Evolutionary conservation across 2,329 filamentous ascomycete genomes (phyloP).

Genomic region (Apiospora phragmitis): DNA sequence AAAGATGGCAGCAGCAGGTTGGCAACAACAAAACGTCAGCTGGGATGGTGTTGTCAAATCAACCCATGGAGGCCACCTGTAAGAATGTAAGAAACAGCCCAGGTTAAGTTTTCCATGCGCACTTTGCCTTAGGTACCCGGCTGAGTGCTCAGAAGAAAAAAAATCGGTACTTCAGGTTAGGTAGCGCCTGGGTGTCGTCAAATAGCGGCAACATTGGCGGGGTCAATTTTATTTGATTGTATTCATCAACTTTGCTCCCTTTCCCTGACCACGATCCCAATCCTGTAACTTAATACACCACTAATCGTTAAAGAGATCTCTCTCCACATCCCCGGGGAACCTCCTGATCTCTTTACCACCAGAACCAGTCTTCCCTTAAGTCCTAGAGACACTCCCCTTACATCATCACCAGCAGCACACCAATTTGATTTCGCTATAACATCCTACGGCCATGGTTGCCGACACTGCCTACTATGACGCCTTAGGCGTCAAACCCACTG

Average conservation of each 20-base stretch:
- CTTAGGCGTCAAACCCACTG: constrained; percentile 80
- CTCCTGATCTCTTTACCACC: constrained; percentile 1
- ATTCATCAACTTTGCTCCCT: neutral
- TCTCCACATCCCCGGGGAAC: neutral
- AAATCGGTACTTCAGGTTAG: neutral
- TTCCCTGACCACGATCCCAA: neutral
- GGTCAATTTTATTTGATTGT: constrained; percentile 5
- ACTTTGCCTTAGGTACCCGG: neutral
- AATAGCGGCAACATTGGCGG: constrained; percentile 8
- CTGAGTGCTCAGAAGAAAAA: neutral
- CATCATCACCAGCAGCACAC: neutral
- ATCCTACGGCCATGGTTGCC: constrained; percentile 68
- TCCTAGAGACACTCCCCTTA: neutral
- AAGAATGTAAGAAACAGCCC: constrained; percentile 1
- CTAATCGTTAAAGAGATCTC: constrained; percentile 1
- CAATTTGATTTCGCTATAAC: neutral
- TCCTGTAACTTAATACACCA: no score
- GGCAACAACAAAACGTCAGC: constrained; percentile 3
- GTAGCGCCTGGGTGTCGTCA: neutral
- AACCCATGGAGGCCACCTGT: neutral
- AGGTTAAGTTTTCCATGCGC: neutral
- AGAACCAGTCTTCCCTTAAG: neutral
- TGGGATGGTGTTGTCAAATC: neutral
- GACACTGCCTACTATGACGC: constrained; percentile 89
- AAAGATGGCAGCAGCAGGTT: neutral